Evolutionary conservation across 1,284 basidiomycete species (phyloP), one percentile per base, ranked within the genome.

Genomic region (Ganoderma lingzhi): DNA sequence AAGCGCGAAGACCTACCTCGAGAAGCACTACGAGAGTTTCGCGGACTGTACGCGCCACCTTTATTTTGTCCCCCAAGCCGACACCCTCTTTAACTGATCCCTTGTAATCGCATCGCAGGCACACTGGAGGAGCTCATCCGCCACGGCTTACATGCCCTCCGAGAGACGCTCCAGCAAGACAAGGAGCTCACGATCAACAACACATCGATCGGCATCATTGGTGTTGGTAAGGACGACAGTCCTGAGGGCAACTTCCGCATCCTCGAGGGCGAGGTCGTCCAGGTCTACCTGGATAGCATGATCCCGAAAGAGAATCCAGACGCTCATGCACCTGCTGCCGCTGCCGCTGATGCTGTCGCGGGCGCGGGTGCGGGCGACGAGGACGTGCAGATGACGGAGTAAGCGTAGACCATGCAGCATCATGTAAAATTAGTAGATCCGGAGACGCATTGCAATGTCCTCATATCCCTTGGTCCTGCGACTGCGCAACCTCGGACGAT

Each of bases 1-100:
- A 83, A 97, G 95, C 76, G 97, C 98, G 66, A 99, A 99, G 85
- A 99, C 98, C 9, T 99, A 99, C 80, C 86, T 99, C 39, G 98
- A 99, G 85, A 93, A 94, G 80, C 92, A 99, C 80, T 97, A 91
- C 77, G 93, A 96, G 78, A 89, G 87, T 75, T 99, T 99, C 78
- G 85, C 86, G 35, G 90, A 94, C 78, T 90, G 95, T 97, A 71
- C 75, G 93, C 86, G 19, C 42, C 69, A 28, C 63, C 41, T 10
- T 12, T 65, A 12, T 42, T 32, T 59, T 23, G 8, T 28, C 30
- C 58, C 35, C 23, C 6, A 23, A 30, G 3, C 35, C 28, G 15
- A 23, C 65, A 51, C n/a, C 55, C 66, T 59, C 63, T 56, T 63
- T 28, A 58, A 67, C 23, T 12, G 55, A 23, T 65, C 71, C n/a